Base-by-base conservation (phyloP, 441 rosid species). In the Melastoma candidum region DNA sequence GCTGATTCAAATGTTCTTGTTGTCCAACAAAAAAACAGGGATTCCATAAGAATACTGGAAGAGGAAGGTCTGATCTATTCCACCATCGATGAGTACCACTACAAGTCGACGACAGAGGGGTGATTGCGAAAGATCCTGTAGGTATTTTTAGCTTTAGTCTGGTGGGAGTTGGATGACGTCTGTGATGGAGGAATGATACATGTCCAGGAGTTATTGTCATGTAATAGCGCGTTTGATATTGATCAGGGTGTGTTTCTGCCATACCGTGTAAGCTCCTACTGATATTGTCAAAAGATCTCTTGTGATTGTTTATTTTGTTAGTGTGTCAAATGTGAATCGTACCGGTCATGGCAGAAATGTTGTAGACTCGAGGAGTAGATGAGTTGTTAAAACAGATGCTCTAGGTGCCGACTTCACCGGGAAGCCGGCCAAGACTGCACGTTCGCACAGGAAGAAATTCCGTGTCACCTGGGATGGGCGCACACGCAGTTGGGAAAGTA, bases 31-130 rank as follows among this genome's bases (percentile, higher is more conserved):
- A n/a, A 17, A 60, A 36, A 3, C 77, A 87, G 96, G 79, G 80
- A 74, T 61, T 74, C 84, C 9, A 71, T 85, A 54, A 77, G 82
- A 45, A 72, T 82, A 45, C 82, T 87, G 44, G 98, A 90, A 74
- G 85, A 75, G 51, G 98, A 90, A 68, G 96, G 98, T 26, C 68
- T 87, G 46, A 75, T 90, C 55, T 90, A 90, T 69, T 90, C 98
- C 8, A 87, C 96, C 48, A 79, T 90, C 11, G 98, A 92, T 12
- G 93, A 92, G 58, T 85, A 74, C 64, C 98, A 87, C 73, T 92
- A 75, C 75, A 83, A 92, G 74, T 80, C 88, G 45, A 86, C 90
- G 2, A 43, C 61, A 26, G 74, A 52, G 73, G 72, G 76, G 63
- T 55, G 73, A 69, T 66, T 47, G 3, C 8, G 41, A 4, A 4